phyloP scores from a whole-genome alignment of 2,329 filamentous ascomycete species.

The Blastomyces emzantsi region DNA sequence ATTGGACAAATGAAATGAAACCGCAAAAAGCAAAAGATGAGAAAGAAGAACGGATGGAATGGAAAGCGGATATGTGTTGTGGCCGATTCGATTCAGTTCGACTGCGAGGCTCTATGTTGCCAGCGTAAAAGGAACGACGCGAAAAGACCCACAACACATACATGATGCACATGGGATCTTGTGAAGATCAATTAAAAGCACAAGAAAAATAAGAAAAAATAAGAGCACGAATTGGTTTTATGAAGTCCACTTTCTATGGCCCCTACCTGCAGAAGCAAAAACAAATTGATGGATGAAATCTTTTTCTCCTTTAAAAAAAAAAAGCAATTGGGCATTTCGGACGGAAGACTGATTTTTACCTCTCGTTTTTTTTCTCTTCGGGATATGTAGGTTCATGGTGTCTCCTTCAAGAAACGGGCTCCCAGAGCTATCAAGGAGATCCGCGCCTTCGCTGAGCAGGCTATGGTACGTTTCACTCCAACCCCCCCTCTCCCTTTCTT shows the following conservation, averaged over 20 bases:
- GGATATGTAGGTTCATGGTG: conserved; percentile 73
- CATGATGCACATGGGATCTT: conserved; percentile 3
- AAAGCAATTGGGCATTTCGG: conserved; percentile 38
- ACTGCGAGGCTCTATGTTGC: background rate
- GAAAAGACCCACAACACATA: conserved; percentile 6
- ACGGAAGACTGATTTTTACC: conserved; percentile 57
- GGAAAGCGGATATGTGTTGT: conserved; percentile 8
- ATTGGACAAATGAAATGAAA: background rate
- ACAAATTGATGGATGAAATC: conserved; percentile 9
- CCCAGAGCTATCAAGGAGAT: conserved; percentile 99
- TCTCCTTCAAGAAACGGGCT: conserved; percentile 99
- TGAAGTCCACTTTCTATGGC: conserved; percentile 58
- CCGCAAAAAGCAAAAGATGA: background rate
- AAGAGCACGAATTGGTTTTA: conserved; percentile 53
- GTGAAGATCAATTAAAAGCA: conserved; percentile 2
- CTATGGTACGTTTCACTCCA: conserved; percentile 68
- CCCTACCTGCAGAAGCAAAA: conserved; percentile 19
- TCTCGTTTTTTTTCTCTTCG: conserved; percentile 28
- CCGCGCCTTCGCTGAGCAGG: conserved; percentile 80
- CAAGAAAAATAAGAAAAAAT: conserved; percentile 20
- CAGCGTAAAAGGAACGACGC: background rate
- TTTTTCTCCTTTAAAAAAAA: conserved; percentile 13
- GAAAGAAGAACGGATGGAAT: background rate
- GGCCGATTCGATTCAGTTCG: background rate
- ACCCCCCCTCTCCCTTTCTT: too few relatives aligned